A percentile compares a stretch with the other conserved stretches of the same genome.
phyloP scores from a whole-genome alignment of 371 early-diverging fungal species.

The Mucor irregularis region DNA sequence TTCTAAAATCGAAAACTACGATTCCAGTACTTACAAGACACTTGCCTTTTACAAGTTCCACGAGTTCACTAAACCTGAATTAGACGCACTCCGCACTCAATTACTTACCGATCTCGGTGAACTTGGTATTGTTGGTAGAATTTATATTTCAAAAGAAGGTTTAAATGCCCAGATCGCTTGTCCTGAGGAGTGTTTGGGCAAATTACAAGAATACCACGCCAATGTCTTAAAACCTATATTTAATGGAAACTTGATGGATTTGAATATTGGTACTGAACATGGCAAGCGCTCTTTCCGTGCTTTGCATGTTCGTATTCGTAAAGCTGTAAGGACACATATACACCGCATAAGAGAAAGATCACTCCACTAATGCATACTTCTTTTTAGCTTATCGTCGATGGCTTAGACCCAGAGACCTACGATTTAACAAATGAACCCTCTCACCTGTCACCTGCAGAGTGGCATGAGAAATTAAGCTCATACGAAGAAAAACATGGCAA shows the following conservation, averaged over 20 bases:
- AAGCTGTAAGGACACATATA: slow-evolving; percentile 44
- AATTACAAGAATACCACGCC: slow-evolving; percentile 42
- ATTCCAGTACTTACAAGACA: slow-evolving; percentile 57
- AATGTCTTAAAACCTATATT: slow-evolving; percentile 27
- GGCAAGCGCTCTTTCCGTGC: slow-evolving; percentile 66
- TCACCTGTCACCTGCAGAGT: slow-evolving; percentile 68
- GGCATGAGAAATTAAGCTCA: slow-evolving; percentile 53
- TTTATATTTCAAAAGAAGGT: slow-evolving; percentile 79
- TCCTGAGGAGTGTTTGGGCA: slow-evolving; percentile 49
- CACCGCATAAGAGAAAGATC: background rate
- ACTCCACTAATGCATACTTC: too few relatives aligned
- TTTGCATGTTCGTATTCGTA: slow-evolving; percentile 72
- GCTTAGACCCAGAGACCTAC: slow-evolving; percentile 53
- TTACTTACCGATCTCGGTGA: slow-evolving; percentile 49
- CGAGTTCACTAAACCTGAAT: slow-evolving; percentile 32
- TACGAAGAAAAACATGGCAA: slow-evolving; percentile 42
- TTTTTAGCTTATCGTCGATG: slow-evolving; percentile 70
- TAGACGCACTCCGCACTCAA: slow-evolving; percentile 50
- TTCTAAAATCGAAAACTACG: slow-evolving; percentile 24
- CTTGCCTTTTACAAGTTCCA: slow-evolving; percentile 77
- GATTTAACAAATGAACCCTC: slow-evolving; percentile 65
- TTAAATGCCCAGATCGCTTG: slow-evolving; percentile 85
- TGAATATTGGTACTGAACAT: slow-evolving; percentile 74
- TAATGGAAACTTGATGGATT: slow-evolving; percentile 48
- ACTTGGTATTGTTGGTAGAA: slow-evolving; percentile 69